Base-by-base conservation (phyloP, 352 stramenopile species). In the Phytophthora syringae region DNA sequence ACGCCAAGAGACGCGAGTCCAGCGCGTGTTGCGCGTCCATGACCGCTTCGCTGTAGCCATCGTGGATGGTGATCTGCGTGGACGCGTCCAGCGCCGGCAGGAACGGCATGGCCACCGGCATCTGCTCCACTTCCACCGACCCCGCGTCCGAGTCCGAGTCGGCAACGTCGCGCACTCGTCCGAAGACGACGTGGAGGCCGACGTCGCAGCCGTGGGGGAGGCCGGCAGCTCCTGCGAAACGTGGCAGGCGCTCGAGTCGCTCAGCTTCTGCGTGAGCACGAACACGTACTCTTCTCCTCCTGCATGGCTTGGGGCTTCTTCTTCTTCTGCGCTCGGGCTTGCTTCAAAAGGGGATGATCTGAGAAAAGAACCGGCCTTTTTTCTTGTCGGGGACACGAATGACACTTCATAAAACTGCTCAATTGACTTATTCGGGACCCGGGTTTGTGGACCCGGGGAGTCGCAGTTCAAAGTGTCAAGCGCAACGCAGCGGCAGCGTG, bases 51-150 rank as follows among this genome's bases (percentile, higher is more conserved):
- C 75, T 84, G 52, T 92, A 95, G 48, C 86, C 87, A 22, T 94
- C 87, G 44, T 86, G 74, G 60, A 90, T 88, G 45, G 81, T 94
- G 68, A 95, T 94, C 76, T 95, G 72, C 13, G 84, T 94, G n/a
- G 87, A 95, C 39, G 85, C 84, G 50, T 93, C 85, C 20, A 95
- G 72, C 54, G 81, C 82, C 7, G 86, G 86, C 15, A 93, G 68
- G 63, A 89, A 92, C 5, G 86, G 86, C 52, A 91, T 76, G 21
- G 65, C 60, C 32, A 84, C 73, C 11, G 75, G 75, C 37, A 84
- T 72, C 39, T 72, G 57, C 15, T 88, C 77, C 10, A 84, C 60
- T 51, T 91, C 82, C 9, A 87, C 70, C 39, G 75, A 78, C 18
- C 78, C 72, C 3, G 77, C 68, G 1, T 54, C 64, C n/a, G n/a